Base-by-base conservation (phyloP, 495 filamentous ascomycete species). In the Zalerion maritima region DNA sequence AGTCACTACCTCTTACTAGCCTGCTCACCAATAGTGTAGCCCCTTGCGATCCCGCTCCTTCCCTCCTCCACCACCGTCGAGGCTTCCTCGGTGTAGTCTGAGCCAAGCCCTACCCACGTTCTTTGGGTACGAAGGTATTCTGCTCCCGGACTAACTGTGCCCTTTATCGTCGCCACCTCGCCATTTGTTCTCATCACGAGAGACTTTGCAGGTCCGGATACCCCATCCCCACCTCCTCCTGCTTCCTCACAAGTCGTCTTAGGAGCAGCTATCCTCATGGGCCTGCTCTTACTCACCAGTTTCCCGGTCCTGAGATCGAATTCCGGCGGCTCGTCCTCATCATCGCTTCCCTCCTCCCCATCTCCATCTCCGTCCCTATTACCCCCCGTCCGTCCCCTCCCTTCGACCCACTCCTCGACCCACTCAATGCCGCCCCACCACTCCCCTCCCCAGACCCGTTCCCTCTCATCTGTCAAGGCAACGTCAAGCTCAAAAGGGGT, bases 61-160 rank as follows among this genome's bases (percentile, higher is more conserved):
- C 89, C 89, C 50, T 91, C 74, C 47, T 92, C 80, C 6, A 71
- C 60, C 8, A 69, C 63, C 6, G 77, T 69, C 23, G 62, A 63
- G 13, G 78, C 72, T 41, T 83, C 75, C 27, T 59, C 60, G 17
- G 75, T 64, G 35, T 83, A 89, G 50, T 97, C 89, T 34, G 75
- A 91, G 0, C 89, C 91, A 16, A 99, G 52, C 0, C 89, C 89
- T 47, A 74, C 79, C 89, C 89, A 99, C 5, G 78, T 91, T 33
- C 89, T 54, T 42, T 85, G 78, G 7, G 74, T 78, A 23, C 73
- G 67, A 34, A 97, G 50, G 43, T 71, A 94, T 52, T 93, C 80
- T 3, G 91, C 89, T 1, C 79, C 89, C 3, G 91, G 91, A 14
- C 86, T 94, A n/a, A 76, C 58, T 0, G 81, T 67, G 4, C 80